Evolutionary conservation across 768 basidiomycete genomes (phyloP), one percentile per base, ranked within the genome.

Genomic region (Daedaleopsis sinensis): DNA sequence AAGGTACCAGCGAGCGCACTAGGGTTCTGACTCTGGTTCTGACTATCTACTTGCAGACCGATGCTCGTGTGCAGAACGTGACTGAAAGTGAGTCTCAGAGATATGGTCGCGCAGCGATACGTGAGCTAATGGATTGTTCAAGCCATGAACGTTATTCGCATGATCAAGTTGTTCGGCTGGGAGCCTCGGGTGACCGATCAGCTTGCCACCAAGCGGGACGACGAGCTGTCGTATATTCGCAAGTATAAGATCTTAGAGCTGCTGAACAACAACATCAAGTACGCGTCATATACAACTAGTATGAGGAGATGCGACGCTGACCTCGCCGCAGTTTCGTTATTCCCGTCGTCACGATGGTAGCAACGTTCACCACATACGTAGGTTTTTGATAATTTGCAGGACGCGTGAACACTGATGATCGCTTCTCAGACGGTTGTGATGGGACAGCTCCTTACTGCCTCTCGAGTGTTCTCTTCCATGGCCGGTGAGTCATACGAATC

Each of bases 311-410:
- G 23, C 1, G 21, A n/a, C 16, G 47, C 18, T 42, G 23, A 23
- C 19, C 10, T 21, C 23, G 19, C 7, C 12, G 5, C 38, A 90
- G 87, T 69, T 84, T 78, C 65, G 58, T 84, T 32, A 81, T 91
- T 46, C 89, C 90, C 0, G 68, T 90, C 12, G 52, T 82, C 1
- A 86, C 84, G n/a, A 91, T 91, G 89, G 67, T 88, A 32, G 79
- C 82, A 12, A 86, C 87, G 1, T 91, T 83, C 68, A 76, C 82
- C 3, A 79, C 82, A 6, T 90, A 87, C 63, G 79, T 87, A 73
- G 50, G 84, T 70, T 9, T 32, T 4, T 13, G 2, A 1, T 11
- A 16, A 46, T 16, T 12, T 6, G 16, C 8, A 11, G 1, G 23
- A 12, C 16, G 39, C n/a, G 6, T 42, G 4, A 18, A 48, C n/a